These are phyloP conservation scores for Chlorella sp. DNA, from an alignment of 139 green algal genomes.

Conservation along the genomic window DNA sequence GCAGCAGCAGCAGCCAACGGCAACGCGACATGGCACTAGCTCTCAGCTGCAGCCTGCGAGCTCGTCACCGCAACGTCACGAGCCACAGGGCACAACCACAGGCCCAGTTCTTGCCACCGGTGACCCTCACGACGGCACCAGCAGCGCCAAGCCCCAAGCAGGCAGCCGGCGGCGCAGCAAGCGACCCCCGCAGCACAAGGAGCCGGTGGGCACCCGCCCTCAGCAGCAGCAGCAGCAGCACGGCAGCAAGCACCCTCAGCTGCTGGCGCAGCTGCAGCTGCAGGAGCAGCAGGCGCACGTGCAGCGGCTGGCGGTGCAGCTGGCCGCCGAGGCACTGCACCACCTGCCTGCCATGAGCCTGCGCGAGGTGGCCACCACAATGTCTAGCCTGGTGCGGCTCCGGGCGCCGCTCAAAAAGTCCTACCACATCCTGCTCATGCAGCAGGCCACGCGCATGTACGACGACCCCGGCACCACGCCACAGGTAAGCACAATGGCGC, in stretches of 20 bases:
- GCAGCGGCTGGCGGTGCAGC: neutral
- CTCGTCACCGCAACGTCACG: neutral
- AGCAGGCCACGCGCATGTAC: neutral
- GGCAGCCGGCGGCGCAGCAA: no score
- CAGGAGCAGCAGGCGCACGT: neutral
- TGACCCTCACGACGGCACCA: neutral
- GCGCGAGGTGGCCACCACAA: conserved; percentile 4
- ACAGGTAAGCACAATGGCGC: conserved; percentile 7
- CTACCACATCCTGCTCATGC: conserved; percentile 9
- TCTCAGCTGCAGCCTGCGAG: neutral
- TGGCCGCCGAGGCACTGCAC: neutral
- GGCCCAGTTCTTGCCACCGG: no score
- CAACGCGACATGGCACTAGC: neutral
- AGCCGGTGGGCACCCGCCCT: no score
- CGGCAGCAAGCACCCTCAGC: neutral
- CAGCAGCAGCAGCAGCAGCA: no score
- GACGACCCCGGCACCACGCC: neutral
- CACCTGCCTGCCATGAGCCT: conserved; percentile 1
- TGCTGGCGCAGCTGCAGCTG: neutral
- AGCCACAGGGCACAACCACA: no score
- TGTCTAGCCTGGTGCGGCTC: neutral
- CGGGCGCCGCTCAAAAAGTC: neutral
- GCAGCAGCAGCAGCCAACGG: neutral
- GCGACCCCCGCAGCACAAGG: no score
- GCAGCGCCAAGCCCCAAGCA: no score